phyloP scores from a whole-genome alignment of 2,329 filamentous ascomycete species.

The Davidsoniella neocaledoniae region DNA sequence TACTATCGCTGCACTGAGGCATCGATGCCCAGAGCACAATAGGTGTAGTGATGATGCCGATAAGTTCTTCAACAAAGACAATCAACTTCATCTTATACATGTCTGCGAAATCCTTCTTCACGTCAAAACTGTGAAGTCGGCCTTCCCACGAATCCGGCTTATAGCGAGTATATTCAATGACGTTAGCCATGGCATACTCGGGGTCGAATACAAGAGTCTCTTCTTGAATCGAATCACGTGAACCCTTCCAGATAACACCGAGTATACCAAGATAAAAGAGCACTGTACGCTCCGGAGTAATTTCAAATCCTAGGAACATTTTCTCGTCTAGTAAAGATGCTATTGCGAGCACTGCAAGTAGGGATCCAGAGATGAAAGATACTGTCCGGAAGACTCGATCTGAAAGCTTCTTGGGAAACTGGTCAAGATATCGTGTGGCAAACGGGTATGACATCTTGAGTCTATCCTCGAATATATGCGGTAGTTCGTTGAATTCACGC shows the following conservation, averaged over 20 bases:
- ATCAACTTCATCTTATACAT: constrained; percentile 86
- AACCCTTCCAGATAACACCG: constrained; percentile 66
- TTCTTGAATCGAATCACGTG: constrained; percentile 69
- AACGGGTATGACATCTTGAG: constrained; percentile 91
- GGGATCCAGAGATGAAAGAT: constrained; percentile 71
- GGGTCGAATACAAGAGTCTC: constrained; percentile 85
- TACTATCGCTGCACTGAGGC: constrained; percentile 74
- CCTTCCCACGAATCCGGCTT: constrained; percentile 77
- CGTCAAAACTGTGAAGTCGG: constrained; percentile 82
- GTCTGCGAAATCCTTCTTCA: constrained; percentile 75
- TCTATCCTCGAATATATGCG: constrained; percentile 77
- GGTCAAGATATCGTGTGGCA: constrained; percentile 79
- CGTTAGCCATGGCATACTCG: constrained; percentile 70
- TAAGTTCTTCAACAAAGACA: constrained; percentile 81
- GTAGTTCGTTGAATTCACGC: constrained; percentile 91
- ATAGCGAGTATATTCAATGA: constrained; percentile 87
- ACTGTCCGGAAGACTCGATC: constrained; percentile 72
- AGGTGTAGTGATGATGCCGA: constrained; percentile 84
- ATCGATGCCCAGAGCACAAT: constrained; percentile 76
- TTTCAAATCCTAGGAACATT: constrained; percentile 78
- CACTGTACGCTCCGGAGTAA: constrained; percentile 73
- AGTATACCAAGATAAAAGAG: constrained; percentile 81
- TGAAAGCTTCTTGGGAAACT: constrained; percentile 91
- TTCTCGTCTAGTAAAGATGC: constrained; percentile 82
- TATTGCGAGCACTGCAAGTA: constrained; percentile 70